Conservation (phyloP, 495 filamentous ascomycete species). For the Oleoguttula mirabilis region DNA sequence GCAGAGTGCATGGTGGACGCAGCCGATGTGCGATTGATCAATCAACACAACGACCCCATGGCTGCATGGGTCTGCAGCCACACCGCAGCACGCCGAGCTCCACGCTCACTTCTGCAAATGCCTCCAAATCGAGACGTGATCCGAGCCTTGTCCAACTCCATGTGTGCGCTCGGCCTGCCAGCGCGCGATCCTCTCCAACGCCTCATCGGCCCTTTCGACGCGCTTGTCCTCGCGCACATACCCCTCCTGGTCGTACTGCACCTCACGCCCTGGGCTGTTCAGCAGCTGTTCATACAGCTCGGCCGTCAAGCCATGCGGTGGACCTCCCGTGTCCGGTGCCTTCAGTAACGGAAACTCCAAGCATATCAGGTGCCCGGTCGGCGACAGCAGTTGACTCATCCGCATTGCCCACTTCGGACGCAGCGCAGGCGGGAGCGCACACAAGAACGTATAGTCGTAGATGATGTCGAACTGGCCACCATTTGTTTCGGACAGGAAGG, state of each 20-base stretch:
- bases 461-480: conserved; percentile 58
- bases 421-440: conserved; percentile 52
- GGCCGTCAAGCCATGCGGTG: conserved; percentile 54
- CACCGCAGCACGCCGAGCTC: neutral
- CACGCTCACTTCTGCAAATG: conserved; percentile 17
- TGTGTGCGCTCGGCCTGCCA: conserved; percentile 61
- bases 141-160: conserved; percentile 46
- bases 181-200: conserved; percentile 48
- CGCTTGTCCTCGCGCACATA: conserved; percentile 38
- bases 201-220: conserved; percentile 30
- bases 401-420: conserved; percentile 60
- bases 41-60: neutral
- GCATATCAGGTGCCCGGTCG: conserved; percentile 54
- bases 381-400: conserved; percentile 51
- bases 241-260: conserved; percentile 49
- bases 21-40: conserved; percentile 10
- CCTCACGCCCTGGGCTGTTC: conserved; percentile 49
- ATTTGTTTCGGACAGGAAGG: conserved; percentile 35
- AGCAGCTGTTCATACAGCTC: conserved; percentile 57
- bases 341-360: conserved; percentile 73
- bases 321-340: conserved; percentile 47
- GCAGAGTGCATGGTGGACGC: conserved; percentile 10
- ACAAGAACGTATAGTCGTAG: conserved; percentile 83
- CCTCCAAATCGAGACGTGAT: conserved; percentile 41
- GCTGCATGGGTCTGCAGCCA: neutral